These are phyloP conservation scores for Colletotrichum lupini DNA, from an alignment of 2,329 filamentous ascomycete species.

Conservation along the genomic window DNA sequence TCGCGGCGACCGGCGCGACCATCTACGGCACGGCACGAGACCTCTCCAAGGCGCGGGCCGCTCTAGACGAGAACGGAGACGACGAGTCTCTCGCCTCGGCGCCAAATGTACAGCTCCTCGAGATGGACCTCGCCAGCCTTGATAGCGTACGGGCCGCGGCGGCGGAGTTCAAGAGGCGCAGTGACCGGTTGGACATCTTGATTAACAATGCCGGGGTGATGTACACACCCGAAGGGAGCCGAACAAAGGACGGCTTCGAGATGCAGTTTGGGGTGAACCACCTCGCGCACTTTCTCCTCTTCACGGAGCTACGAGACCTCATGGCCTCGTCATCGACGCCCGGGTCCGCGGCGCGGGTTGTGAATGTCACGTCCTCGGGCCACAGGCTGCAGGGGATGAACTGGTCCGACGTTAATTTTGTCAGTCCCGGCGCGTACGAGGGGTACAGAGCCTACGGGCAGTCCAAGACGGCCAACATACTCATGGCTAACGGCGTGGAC, in stretches of 20 bases:
- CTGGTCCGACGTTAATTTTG: conserved; percentile 39
- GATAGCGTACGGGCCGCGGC: conserved; percentile 41
- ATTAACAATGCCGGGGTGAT: conserved; percentile 36
- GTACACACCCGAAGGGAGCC: conserved; percentile 12
- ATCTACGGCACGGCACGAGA: neutral
- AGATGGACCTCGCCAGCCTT: conserved; percentile 44
- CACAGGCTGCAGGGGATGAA: conserved; percentile 49
- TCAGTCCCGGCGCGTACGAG: neutral
- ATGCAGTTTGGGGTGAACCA: conserved; percentile 63
- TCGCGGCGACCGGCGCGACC: neutral
- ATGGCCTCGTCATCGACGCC: conserved; percentile 52
- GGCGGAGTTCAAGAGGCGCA: conserved; percentile 1
- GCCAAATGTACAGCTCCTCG: conserved; percentile 42
- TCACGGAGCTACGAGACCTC: conserved; percentile 57
- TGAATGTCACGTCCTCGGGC: conserved; percentile 54
- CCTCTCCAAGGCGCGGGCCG: neutral
- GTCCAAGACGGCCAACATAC: conserved; percentile 59
- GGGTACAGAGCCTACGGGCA: conserved; percentile 51
- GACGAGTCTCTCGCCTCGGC: neutral
- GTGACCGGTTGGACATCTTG: conserved; percentile 25
- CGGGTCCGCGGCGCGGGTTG: conserved; percentile 55
- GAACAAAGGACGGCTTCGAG: conserved; percentile 38
- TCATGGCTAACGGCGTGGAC: conserved; percentile 58
- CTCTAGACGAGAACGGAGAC: neutral
- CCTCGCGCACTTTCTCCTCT: conserved; percentile 63